Evolutionary conservation across 371 early-diverging fungal species (phyloP).

Genomic region (Syncephalastrum monosporum): DNA sequence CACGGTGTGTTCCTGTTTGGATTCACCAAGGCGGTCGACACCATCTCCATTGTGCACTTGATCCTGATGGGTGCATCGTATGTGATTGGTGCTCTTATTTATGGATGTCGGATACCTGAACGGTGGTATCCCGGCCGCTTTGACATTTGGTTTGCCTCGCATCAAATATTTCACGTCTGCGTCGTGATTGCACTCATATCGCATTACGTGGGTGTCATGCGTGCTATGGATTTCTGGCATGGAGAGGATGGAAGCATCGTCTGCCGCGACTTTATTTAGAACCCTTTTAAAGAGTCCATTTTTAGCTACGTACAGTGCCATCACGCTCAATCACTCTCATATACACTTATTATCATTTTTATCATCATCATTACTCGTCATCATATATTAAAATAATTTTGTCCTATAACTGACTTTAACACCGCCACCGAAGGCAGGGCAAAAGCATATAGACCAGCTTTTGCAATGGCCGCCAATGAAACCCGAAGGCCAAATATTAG

Average conservation of each 20-base stretch:
- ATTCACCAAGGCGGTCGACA: slow-evolving; percentile 44
- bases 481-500: too few species aligned
- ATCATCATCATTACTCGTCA: too few species aligned
- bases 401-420: too few species aligned
- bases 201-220: slow-evolving; percentile 80
- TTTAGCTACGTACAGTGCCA: background rate
- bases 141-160: slow-evolving; percentile 70
- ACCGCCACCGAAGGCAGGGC: too few species aligned
- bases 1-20: slow-evolving; percentile 75
- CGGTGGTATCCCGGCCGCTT: slow-evolving; percentile 60
- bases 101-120: slow-evolving; percentile 72
- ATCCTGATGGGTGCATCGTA: slow-evolving; percentile 74
- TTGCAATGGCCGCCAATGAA: too few species aligned
- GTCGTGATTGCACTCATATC: slow-evolving; percentile 77
- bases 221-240: slow-evolving; percentile 63
- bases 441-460: too few species aligned
- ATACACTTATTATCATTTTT: background rate
- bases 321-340: background rate
- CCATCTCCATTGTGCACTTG: slow-evolving; percentile 62
- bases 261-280: slow-evolving; percentile 12
- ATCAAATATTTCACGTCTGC: slow-evolving; percentile 90
- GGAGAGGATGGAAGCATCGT: slow-evolving; percentile 14
- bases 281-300: background rate
- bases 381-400: too few species aligned
- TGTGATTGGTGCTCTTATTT: slow-evolving; percentile 82